These are phyloP conservation scores for Botrytis porri DNA, from an alignment of 2,329 filamentous ascomycete species.

Conservation along the genomic window DNA sequence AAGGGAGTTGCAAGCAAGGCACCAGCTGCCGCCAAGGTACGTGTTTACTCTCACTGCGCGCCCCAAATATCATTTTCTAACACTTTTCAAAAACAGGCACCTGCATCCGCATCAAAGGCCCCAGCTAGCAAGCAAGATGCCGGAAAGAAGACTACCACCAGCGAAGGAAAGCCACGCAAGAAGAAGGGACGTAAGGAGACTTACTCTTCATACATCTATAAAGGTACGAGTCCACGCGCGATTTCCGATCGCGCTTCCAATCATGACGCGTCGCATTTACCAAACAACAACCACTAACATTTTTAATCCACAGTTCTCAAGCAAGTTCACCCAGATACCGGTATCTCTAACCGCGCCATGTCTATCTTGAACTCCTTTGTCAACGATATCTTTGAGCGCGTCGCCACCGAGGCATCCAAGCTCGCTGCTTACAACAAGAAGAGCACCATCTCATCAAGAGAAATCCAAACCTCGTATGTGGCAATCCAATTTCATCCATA, in stretches of 20 bases:
- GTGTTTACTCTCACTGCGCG: neutral
- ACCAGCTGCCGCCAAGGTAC: slow-evolving; percentile 71
- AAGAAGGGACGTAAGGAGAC: slow-evolving; percentile 99
- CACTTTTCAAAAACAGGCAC: neutral
- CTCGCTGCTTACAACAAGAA: slow-evolving; percentile 99
- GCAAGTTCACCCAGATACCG: slow-evolving; percentile 99
- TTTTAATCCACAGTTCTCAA: slow-evolving; percentile 73
- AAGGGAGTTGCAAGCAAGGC: slow-evolving; percentile 82
- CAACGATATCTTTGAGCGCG: slow-evolving; percentile 99
- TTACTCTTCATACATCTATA: slow-evolving; percentile 99
- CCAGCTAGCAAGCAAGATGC: slow-evolving; percentile 73
- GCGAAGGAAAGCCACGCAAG: slow-evolving; percentile 98
- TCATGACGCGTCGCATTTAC: slow-evolving; percentile 13
- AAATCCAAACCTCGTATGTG: slow-evolving; percentile 92
- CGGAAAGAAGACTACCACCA: slow-evolving; percentile 93
- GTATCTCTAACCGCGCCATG: slow-evolving; percentile 99
- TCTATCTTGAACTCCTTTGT: slow-evolving; percentile 99
- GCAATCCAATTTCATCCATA: neutral
- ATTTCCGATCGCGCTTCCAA: slow-evolving; percentile 26
- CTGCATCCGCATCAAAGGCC: slow-evolving; percentile 68
- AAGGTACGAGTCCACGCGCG: slow-evolving; percentile 62
- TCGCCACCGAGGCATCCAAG: slow-evolving; percentile 98
- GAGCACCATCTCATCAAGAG: slow-evolving; percentile 97
- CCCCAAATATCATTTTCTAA: neutral
- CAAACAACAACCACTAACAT: slow-evolving; percentile 28